Evolutionary conservation across 306 rosid genomes (phyloP), one percentile per base, ranked within the genome.

Genomic region (Vicia sativa): DNA sequence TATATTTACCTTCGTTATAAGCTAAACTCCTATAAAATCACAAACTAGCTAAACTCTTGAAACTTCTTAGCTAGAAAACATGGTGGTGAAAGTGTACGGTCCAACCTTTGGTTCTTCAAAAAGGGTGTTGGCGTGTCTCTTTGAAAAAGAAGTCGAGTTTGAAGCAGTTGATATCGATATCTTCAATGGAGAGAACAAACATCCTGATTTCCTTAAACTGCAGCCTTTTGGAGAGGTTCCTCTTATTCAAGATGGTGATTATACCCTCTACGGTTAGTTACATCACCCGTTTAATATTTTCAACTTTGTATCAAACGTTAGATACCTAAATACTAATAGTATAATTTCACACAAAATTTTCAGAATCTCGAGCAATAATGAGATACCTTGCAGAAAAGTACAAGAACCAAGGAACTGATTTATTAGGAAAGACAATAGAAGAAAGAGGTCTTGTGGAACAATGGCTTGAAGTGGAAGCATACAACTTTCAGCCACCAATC

Each of bases 381-480:
- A 75, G 88, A 46, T 81, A 84, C 64, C 78, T 53, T 9, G 84
- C 88, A 15, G 83, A 81, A 31, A 84, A 84, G 50, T 80, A 70
- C 42, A 81, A 46, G 66, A 58, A 71, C 3, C 88, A 76, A 34
- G 88, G 88, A 6, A 76, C 67, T 25, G 78, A 84, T 1, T 76
- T 84, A 46, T 70, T 78, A 2, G 89, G 85, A 10, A 71, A 72
- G 42, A 81, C 82, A 10, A 43, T 76, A 2, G 84, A 59, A 31
- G 65, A 81, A 26, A 81, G 78, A 31, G 82, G 82, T 31, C 65
- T 78, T 6, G 86, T 81, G 64, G 88, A 81, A 42, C 86, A 84
- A 65, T 84, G 89, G 89, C 74, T 85, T 26, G 86, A 81, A 70
- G 84, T 79, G 12, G 89, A 85, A 67, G 86, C 86, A 37, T 66